Percentiles rank a stretch among this genome's conserved stretches.
phyloP scores from a whole-genome alignment of 306 rosid genomes.

The Medicago arabica region DNA sequence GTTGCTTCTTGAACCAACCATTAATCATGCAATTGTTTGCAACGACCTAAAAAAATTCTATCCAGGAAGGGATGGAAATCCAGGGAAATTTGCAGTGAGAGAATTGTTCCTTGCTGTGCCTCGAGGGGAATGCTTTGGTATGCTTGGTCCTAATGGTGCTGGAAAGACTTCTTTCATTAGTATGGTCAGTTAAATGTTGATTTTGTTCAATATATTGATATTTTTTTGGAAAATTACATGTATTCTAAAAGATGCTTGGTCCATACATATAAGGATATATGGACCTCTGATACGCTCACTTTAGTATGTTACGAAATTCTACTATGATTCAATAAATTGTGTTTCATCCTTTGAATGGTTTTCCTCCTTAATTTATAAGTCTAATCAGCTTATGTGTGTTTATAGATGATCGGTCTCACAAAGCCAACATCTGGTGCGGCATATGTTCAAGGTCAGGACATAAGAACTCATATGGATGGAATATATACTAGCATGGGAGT shows the following conservation, averaged over 20 bases:
- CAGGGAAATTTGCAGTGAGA: slow-evolving; percentile 80
- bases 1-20: slow-evolving; percentile 57
- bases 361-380: slow-evolving; percentile 26
- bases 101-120: slow-evolving; percentile 88
- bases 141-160: slow-evolving; percentile 98
- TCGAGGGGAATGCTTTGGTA: slow-evolving; percentile 93
- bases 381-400: slow-evolving; percentile 29
- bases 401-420: slow-evolving; percentile 92
- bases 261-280: not conserved
- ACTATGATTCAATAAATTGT: slow-evolving; percentile 1
- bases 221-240: not conserved
- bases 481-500: slow-evolving; percentile 93
- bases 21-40: slow-evolving; percentile 65
- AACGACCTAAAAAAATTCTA: slow-evolving; percentile 76
- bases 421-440: slow-evolving; percentile 82
- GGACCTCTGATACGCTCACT: slow-evolving; percentile 22
- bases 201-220: slow-evolving; percentile 2
- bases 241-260: slow-evolving; percentile 5
- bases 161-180: slow-evolving; percentile 95
- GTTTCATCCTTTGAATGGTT: slow-evolving; percentile 29
- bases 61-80: slow-evolving; percentile 86
- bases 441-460: slow-evolving; percentile 75
- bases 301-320: slow-evolving; percentile 10
- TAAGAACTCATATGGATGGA: slow-evolving; percentile 67
- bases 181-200: slow-evolving; percentile 67